Conservation (phyloP, 306 rosid species). For the Cucurbita maxima region DNA sequence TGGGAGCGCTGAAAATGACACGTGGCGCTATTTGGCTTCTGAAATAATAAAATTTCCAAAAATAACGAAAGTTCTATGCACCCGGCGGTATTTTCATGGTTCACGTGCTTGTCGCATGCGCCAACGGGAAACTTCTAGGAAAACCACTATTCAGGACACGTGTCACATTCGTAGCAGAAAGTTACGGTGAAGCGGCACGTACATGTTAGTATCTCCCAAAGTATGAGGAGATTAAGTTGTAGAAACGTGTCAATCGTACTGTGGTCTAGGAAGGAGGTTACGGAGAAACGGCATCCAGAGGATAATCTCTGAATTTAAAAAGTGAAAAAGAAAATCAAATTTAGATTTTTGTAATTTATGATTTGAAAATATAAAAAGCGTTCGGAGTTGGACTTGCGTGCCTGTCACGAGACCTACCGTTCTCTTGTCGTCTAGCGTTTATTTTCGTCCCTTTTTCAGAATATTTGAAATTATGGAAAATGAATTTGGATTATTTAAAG, state of each 20-base stretch:
- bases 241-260: neutral
- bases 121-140: neutral
- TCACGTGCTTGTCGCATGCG: slow-evolving; percentile 8
- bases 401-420: neutral
- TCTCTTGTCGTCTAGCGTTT: neutral
- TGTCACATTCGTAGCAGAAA: neutral
- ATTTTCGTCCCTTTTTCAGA: neutral
- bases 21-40: neutral
- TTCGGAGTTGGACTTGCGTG: neutral
- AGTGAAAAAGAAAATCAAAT: neutral
- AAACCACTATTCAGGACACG: neutral
- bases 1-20: neutral
- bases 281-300: neutral
- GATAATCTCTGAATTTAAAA: neutral
- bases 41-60: neutral
- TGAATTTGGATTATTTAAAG: too few relatives aligned
- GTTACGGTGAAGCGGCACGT: neutral
- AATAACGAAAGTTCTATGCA: neutral
- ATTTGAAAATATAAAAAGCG: neutral
- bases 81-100: neutral
- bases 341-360: neutral
- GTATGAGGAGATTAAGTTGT: neutral
- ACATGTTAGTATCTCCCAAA: neutral
- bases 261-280: neutral
- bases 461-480: too few relatives aligned